These are phyloP conservation scores for Penicillium sp. DNA, from an alignment of 2,329 filamentous ascomycete species.

Conservation along the genomic window DNA sequence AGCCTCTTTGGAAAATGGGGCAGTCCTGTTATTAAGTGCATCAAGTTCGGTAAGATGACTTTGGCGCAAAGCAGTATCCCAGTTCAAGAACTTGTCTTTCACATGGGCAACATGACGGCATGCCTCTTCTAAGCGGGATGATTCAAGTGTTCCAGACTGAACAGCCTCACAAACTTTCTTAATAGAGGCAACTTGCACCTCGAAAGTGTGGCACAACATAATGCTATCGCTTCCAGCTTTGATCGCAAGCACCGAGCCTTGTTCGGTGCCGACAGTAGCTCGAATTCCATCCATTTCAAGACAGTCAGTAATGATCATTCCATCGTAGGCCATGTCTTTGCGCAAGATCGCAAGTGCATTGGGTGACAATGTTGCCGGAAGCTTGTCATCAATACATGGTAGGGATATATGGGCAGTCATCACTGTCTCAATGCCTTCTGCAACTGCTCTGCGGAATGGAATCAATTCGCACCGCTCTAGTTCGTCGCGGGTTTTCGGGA, in stretches of 20 bases:
- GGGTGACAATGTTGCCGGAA: conserved; percentile 43
- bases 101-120: conserved; percentile 35
- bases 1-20: conserved; percentile 31
- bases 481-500: conserved; percentile 38
- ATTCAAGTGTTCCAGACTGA: conserved; percentile 34
- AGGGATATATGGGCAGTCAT: conserved; percentile 49
- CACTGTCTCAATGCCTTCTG: conserved; percentile 44
- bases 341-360: conserved; percentile 41
- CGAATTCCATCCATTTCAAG: conserved; percentile 48
- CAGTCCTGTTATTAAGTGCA: conserved; percentile 26
- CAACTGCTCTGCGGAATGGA: conserved; percentile 45
- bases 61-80: conserved; percentile 29
- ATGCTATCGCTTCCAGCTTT: conserved; percentile 46
- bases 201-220: conserved; percentile 49
- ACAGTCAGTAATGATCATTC: conserved; percentile 48
- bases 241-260: conserved; percentile 42
- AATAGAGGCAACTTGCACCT: conserved; percentile 43
- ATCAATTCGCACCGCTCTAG: conserved; percentile 45
- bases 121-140: conserved; percentile 35
- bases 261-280: conserved; percentile 42
- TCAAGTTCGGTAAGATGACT: conserved; percentile 18
- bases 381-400: conserved; percentile 34
- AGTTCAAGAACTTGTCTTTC: conserved; percentile 39
- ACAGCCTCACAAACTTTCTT: conserved; percentile 40
- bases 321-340: conserved; percentile 45